Base-by-base conservation (phyloP, 2,329 filamentous ascomycete species). In the Didymella lethalis region DNA sequence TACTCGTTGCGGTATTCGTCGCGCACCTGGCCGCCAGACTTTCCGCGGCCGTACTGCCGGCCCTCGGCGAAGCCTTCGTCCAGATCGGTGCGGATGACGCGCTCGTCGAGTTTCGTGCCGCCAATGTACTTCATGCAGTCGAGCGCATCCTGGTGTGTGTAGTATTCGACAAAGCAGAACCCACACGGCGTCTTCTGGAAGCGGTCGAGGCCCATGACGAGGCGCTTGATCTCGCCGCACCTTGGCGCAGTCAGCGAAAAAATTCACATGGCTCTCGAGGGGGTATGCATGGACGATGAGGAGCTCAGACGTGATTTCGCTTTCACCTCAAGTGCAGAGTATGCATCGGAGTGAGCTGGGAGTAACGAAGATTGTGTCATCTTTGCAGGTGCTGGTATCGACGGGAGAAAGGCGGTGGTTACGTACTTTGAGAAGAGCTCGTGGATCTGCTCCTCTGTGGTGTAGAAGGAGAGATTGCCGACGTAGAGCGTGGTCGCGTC, bases 261-360 rank as follows among this genome's bases (percentile, higher is more conserved):
- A 23, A 2, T 10, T 12, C 41, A 28, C n/a, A 3, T 10, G 41
- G 41, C 10, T 25, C 25, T 36, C 3, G 28, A 36, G 0, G n/a
- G 85, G 87, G 59, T 25, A 12, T 6, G 28, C 44, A 45, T 55
- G 48, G 38, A 34, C 5, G n/a, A n/a, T 49, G 31, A 7, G 18
- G 51, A 70, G 66, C 75, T 84, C 81, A 84, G 82, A 79, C 83
- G 83, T 78, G 82, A 80, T 84, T 81, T 85, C 90, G 92, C 83
- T 81, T 96, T 95, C 89, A 89, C 92, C 92, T 90, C 92, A 96
- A 88, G 82, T 88, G 87, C 90, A 87, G 20, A 77, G 64, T 85
- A 82, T 86, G 91, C 89, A 89, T 98, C 90, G 91, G 92, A 97
- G 93, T 97, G 93, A 97, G 93, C 93, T 97, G 93, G 93, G 94